These are phyloP conservation scores for Naganishia liquefaciens DNA, from an alignment of 1,284 basidiomycete species.

Conservation along the genomic window DNA sequence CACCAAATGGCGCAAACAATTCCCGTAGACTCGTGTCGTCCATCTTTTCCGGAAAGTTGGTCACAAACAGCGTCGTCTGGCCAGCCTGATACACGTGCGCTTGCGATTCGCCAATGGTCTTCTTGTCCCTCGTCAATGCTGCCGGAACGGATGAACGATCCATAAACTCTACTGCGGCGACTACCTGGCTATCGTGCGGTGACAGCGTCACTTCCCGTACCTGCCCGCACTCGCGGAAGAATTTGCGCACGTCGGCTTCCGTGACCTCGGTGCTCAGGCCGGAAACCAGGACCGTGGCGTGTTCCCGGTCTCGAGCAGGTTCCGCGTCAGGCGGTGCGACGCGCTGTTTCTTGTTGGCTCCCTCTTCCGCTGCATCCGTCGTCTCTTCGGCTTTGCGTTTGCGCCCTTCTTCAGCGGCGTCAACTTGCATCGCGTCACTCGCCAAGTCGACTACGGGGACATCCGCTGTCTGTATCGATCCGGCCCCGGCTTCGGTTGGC, in stretches of 20 bases:
- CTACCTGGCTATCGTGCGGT: constrained; percentile 7
- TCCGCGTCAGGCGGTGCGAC: constrained; percentile 6
- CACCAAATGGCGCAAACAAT: constrained; percentile 82
- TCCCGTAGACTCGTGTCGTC: constrained; percentile 76
- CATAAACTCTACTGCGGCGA: constrained; percentile 35
- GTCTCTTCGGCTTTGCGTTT: constrained; percentile 36
- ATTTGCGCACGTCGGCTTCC: constrained; percentile 67
- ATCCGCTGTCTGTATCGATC: constrained; percentile 3
- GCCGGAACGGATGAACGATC: constrained; percentile 67
- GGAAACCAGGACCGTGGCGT: constrained; percentile 84
- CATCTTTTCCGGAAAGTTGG: constrained; percentile 87
- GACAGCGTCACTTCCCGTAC: constrained; percentile 64
- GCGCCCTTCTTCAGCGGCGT: constrained; percentile 8
- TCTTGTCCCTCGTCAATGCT: constrained; percentile 91
- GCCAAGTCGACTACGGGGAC: neutral
- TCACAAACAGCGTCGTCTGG: constrained; percentile 92
- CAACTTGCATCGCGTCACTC: constrained; percentile 23
- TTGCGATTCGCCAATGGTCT: constrained; percentile 70
- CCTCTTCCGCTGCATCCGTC: constrained; percentile 4
- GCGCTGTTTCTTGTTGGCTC: constrained; percentile 19
- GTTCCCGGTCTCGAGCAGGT: constrained; percentile 76
- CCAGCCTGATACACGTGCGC: constrained; percentile 84
- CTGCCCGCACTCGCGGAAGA: constrained; percentile 87
- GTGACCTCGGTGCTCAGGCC: constrained; percentile 65
- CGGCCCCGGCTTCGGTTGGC: neutral